These are phyloP conservation scores for Acanthamoeba royreba DNA, from an alignment of 208 protist genomes.

Conservation along the genomic window DNA sequence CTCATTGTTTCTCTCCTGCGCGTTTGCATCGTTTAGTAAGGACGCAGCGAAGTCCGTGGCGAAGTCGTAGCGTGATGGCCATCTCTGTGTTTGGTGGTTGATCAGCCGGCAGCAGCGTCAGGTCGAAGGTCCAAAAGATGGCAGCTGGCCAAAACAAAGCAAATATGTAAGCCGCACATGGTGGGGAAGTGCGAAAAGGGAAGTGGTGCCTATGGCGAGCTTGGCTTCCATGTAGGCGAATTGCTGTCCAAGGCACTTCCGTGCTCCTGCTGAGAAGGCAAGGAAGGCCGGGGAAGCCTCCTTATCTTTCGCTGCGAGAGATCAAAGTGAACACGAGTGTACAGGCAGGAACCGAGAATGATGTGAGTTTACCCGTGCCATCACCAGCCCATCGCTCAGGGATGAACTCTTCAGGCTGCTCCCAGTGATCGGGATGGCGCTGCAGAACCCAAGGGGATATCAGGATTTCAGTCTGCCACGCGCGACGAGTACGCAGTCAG, in stretches of 20 bases:
- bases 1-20: too few relatives aligned
- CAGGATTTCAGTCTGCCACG: background rate
- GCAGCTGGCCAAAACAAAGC: background rate
- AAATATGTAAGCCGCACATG: background rate
- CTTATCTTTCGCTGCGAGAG: background rate
- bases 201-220: background rate
- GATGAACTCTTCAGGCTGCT: background rate
- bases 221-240: conserved; percentile 44
- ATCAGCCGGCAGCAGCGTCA: background rate
- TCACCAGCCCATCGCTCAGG: conserved; percentile 22
- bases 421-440: background rate
- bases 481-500: background rate
- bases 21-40: too few relatives aligned
- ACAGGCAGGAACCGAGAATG: too few relatives aligned
- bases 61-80: conserved; percentile 7
- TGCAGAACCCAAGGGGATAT: background rate
- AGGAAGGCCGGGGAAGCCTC: background rate
- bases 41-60: background rate
- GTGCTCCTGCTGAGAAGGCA: background rate
- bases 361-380: background rate
- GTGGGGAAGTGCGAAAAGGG: background rate
- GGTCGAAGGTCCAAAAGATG: background rate
- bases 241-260: background rate
- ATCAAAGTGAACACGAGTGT: too few relatives aligned
- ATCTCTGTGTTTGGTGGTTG: background rate